phyloP scores from a whole-genome alignment of 768 basidiomycete species.

The Tricholomella constricta region DNA sequence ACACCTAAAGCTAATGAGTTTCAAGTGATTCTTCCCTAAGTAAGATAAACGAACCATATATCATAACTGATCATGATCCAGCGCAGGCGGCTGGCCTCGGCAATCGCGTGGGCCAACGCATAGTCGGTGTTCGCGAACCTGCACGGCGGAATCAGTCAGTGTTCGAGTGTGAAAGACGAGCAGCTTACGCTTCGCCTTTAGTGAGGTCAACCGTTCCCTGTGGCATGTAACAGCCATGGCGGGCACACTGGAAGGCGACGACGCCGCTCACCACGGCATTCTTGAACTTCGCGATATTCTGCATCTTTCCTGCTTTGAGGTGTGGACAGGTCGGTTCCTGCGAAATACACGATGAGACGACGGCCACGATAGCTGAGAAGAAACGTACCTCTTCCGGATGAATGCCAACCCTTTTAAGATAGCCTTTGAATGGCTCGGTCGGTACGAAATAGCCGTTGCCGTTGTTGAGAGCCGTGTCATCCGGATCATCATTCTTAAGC shows the following conservation, averaged over 20 bases:
- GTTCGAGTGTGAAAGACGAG: neutral
- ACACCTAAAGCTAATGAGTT: slow-evolving; percentile 17
- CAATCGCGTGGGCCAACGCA: slow-evolving; percentile 20
- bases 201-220: slow-evolving; percentile 26
- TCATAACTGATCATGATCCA: slow-evolving; percentile 30
- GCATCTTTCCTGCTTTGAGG: slow-evolving; percentile 25
- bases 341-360: neutral
- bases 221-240: slow-evolving; percentile 27
- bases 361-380: neutral
- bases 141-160: neutral
- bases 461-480: slow-evolving; percentile 29
- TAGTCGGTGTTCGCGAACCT: slow-evolving; percentile 27
- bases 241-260: slow-evolving; percentile 29
- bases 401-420: slow-evolving; percentile 13
- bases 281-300: slow-evolving; percentile 29
- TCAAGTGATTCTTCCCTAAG: no score
- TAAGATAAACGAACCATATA: slow-evolving; percentile 18
- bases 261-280: no score
- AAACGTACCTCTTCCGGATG: neutral
- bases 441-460: slow-evolving; percentile 28
- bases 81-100: neutral
- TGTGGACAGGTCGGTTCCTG: slow-evolving; percentile 27
- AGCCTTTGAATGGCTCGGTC: slow-evolving; percentile 13
- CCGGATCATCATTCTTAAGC: slow-evolving; percentile 27
- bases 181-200: slow-evolving; percentile 29